Evolutionary conservation across 495 filamentous ascomycete genomes (phyloP), one percentile per base, ranked within the genome.

Genomic region (Cenococcum geophilum): DNA sequence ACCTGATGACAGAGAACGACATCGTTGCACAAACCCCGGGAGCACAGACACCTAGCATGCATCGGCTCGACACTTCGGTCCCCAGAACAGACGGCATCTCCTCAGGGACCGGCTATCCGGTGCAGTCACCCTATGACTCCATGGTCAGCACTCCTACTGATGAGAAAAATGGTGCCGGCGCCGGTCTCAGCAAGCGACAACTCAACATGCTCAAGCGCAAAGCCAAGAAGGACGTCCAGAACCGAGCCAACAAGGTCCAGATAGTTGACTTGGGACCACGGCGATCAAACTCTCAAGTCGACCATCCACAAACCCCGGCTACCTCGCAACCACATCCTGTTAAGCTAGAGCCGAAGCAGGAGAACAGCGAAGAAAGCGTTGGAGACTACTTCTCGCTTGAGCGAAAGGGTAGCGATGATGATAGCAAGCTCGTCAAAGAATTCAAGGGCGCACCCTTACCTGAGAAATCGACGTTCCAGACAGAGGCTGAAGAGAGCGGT

Each of bases 161-260:
- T 66, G 91, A 91, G 55, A 89, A 93, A 55, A 52, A 52, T 23
- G 49, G 49, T 32, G 20, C 49, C 5, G 21, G 18, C 8, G 72
- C 81, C 0, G 85, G 83, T 3, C 76, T 97, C 16, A 97, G 92
- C 76, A 88, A 91, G 59, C 85, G 93, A 14, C 93, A 97, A 70
- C 79, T 96, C 27, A 98, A 97, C 68, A 88, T 89, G 57, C 78
- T 98, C 10, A 98, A 98, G 72, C 83, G 93, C 9, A 91, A 90
- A 70, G 85, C 69, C 5, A 76, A 75, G 65, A 66, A 73, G 35
- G 72, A 74, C 25, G 50, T 72, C 45, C 66, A 71, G 42, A 59
- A 89, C 69, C 87, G 89, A 37, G 87, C 87, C 14, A 91, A 86
- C 59, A 97, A 97, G 72, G 91, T 95, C 42, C 80, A 86, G n/a